Evolutionary conservation across 495 filamentous ascomycete species (phyloP).

Genomic region (Echria macrotheca): DNA sequence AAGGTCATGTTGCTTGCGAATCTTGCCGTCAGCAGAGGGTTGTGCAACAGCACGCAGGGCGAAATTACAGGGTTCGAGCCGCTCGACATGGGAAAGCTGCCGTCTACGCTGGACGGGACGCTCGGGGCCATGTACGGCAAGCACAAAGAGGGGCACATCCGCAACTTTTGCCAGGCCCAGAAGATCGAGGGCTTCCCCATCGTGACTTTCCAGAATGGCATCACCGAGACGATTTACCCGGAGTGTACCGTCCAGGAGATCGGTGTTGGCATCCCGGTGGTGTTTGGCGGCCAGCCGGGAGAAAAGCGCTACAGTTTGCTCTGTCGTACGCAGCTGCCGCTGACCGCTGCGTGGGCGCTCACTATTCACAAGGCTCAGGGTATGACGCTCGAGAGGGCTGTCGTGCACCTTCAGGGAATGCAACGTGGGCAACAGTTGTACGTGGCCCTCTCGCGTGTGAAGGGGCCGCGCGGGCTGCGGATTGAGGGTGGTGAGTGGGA

Average conservation of each 20-base stretch:
- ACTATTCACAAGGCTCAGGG: slow-evolving; percentile 95
- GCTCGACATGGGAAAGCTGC: slow-evolving; percentile 52
- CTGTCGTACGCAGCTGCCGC: slow-evolving; percentile 73
- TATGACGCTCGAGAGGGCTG: slow-evolving; percentile 84
- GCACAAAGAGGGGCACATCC: slow-evolving; percentile 27
- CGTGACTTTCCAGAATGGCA: slow-evolving; percentile 59
- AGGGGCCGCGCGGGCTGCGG: slow-evolving; percentile 64
- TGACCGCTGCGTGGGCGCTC: slow-evolving; percentile 89
- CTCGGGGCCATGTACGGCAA: slow-evolving; percentile 41
- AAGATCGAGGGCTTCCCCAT: slow-evolving; percentile 54
- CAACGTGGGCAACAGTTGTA: slow-evolving; percentile 85
- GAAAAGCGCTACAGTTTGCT: slow-evolving; percentile 51
- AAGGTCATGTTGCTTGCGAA: slow-evolving; percentile 95
- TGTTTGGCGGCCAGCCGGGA: too few relatives aligned
- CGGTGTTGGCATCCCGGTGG: too few relatives aligned
- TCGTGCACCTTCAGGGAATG: slow-evolving; percentile 83
- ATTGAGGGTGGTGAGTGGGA: slow-evolving; percentile 29
- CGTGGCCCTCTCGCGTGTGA: slow-evolving; percentile 74
- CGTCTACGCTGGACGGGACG: slow-evolving; percentile 11
- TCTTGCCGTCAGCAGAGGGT: slow-evolving; percentile 58
- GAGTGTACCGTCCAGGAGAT: slow-evolving; percentile 42
- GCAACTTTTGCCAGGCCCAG: slow-evolving; percentile 23
- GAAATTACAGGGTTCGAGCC: slow-evolving; percentile 70
- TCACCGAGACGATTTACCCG: slow-evolving; percentile 36
- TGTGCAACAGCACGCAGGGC: slow-evolving; percentile 89